These are phyloP conservation scores for Pouteria campechiana DNA, from an alignment of 179 eudicot species.

Conservation along the genomic window DNA sequence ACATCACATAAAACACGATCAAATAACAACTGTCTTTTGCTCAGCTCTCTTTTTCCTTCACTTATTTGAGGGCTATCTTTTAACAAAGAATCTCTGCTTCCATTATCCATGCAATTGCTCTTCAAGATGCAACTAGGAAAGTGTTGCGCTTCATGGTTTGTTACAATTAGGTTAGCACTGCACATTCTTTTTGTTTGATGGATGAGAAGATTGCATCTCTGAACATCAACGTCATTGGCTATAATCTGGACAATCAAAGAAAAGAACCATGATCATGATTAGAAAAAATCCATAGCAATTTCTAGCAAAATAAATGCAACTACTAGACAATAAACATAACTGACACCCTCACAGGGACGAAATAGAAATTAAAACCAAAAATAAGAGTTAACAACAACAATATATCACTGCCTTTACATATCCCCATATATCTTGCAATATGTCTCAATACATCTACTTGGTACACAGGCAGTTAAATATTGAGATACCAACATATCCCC, in stretches of 20 bases:
- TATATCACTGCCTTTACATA: no score
- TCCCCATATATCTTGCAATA: no score
- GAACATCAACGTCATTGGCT: constrained; percentile 94
- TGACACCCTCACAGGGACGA: no score
- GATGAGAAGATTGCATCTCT: constrained; percentile 98
- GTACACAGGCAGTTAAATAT: no score
- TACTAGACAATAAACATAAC: no score
- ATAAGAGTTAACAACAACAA: no score
- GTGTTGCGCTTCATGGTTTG: constrained; percentile 96
- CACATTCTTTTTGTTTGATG: constrained; percentile 99
- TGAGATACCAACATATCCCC: no score
- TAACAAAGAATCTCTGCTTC: no score
- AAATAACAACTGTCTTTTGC: constrained; percentile 60
- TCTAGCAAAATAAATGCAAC: constrained; percentile 4
- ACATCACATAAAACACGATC: constrained; percentile 98
- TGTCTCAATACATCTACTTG: no score
- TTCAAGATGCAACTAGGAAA: constrained; percentile 85
- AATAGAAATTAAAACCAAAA: no score
- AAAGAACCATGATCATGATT: not conserved
- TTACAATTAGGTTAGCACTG: constrained; percentile 89
- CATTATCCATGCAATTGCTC: no score
- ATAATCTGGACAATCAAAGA: constrained; percentile 44
- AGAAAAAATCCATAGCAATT: not conserved
- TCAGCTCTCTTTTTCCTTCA: constrained; percentile 25
- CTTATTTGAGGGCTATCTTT: constrained; percentile 18